A percentile compares a stretch with the other conserved stretches of the same genome.
These are phyloP conservation scores for Mychonastes homosphaera DNA, from an alignment of 139 green algal species.

Conservation along the genomic window DNA sequence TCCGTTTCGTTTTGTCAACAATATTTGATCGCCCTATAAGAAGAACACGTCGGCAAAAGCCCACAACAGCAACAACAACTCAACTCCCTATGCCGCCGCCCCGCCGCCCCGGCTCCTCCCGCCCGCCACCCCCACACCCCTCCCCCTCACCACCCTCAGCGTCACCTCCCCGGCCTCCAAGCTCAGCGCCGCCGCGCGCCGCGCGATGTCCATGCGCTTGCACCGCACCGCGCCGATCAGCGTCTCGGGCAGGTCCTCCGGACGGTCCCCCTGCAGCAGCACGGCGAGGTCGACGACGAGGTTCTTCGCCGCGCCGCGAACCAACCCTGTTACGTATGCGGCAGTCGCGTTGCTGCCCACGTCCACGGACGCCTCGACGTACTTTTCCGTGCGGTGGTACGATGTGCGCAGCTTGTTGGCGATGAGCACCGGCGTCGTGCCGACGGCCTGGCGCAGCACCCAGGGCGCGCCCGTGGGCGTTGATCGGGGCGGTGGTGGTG, in stretches of 20 bases:
- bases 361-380: conserved; percentile 29
- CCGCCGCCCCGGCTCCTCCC: no score
- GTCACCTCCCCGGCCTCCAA: no score
- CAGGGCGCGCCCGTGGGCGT: no score
- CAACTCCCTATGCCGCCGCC: no score
- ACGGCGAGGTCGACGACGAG: conserved; percentile 32
- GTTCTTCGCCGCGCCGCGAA: conserved; percentile 21
- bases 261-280: conserved; percentile 26
- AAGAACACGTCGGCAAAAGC: no score
- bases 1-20: no score
- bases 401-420: conserved; percentile 21
- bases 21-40: no score
- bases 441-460: conserved; percentile 35
- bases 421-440: conserved; percentile 33
- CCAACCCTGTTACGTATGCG: conserved; percentile 29
- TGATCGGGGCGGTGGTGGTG: no score
- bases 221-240: conserved; percentile 30
- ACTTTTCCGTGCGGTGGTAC: conserved; percentile 22
- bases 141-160: no score
- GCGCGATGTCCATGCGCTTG: background rate
- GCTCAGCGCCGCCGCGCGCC: no score
- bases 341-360: conserved; percentile 31
- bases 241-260: conserved; percentile 34
- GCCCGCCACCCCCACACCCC: no score
- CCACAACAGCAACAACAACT: no score